Base-by-base conservation (phyloP, 2,329 filamentous ascomycete genomes). In the Cladosporium sp. region DNA sequence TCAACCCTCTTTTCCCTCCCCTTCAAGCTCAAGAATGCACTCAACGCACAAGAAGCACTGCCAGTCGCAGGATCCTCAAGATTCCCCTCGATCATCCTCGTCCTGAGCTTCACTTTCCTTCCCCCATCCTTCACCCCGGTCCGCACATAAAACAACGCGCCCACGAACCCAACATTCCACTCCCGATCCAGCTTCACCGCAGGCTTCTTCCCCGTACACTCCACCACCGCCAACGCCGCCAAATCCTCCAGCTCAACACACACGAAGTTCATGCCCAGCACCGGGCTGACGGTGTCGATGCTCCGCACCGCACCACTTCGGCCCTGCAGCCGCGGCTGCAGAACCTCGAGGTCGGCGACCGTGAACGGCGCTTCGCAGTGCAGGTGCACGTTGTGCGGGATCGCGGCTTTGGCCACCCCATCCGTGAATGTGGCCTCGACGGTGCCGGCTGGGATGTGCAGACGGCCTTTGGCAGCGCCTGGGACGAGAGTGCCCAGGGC, bases 201-300 rank as follows among this genome's bases (percentile, higher is more conserved):
- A 50, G 80, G 72, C 14, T 79, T 73, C 33, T 71, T 70, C 3
- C 70, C 69, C 33, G 66, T 68, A 7, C 77, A 69, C 3, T 81
- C 78, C 12, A 82, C 75, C 14, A 76, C 70, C 5, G 78, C 82
- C 21, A 94, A 80, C 8, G 84, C 82, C 33, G 87, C 86, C 11
- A 91, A 76, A 63, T 82, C 83, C 0, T 85, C 80, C 26, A 95
- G 80, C 69, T 85, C 79, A 16, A 90, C 80, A 35, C 91, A 83
- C n/a, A 87, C 77, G 75, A 92, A 93, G 0, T 86, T 86, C 88
- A 93, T 90, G 57, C 91, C 91, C 53, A 86, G 86, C 40, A 92
- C 90, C 55, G 93, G 80, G 52, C 78, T 80, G 12, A 82, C 78
- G 14, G 81, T 69, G 16, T 69, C 74, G 62, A 69, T 64, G 62